Conservation (phyloP, 73 alveolate genomes). For the Paramecium tetraurelia region DNA sequence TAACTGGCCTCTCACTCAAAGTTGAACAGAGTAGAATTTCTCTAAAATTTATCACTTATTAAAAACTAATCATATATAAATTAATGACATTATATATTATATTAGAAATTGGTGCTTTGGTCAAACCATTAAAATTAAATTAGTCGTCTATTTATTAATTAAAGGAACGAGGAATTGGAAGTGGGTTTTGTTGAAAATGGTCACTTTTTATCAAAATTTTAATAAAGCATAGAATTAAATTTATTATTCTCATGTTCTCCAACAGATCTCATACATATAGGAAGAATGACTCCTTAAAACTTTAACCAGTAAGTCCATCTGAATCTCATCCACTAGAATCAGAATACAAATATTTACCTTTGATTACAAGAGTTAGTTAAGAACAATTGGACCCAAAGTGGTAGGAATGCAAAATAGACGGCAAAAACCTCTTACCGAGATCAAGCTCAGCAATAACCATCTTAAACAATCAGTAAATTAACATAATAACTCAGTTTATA, state of each 20-base stretch:
- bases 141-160: background rate
- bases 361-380: conserved; percentile 3
- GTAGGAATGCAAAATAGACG: conserved; percentile 54
- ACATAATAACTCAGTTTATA: background rate
- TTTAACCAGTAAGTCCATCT: background rate
- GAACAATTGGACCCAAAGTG: conserved; percentile 56
- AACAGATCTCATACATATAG: background rate
- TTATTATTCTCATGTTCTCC: background rate
- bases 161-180: background rate
- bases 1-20: conserved; percentile 31
- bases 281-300: background rate
- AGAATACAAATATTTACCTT: conserved; percentile 40
- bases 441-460: conserved; percentile 19
- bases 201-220: background rate
- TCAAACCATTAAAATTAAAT: background rate
- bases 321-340: background rate
- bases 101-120: background rate
- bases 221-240: background rate
- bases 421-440: conserved; percentile 41
- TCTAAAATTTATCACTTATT: conserved; percentile 39
- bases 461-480: conserved; percentile 36
- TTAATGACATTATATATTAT: background rate
- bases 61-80: conserved; percentile 33
- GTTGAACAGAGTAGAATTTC: conserved; percentile 57
- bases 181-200: background rate